Conservation (phyloP, 306 rosid species). For the Lathyrus oleraceus region DNA sequence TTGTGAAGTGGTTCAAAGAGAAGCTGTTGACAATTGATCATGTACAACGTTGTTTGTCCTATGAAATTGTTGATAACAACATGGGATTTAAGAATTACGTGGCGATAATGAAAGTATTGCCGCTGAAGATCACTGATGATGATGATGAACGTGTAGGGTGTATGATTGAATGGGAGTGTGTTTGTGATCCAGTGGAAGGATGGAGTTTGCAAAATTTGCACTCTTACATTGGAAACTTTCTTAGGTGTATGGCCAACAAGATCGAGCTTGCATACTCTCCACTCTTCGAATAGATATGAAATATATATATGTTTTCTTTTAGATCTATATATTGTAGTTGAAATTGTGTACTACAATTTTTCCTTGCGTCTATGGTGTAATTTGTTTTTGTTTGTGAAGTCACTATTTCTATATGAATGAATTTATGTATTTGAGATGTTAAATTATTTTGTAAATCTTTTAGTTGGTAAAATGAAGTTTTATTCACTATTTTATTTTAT, state of each 20-base stretch:
- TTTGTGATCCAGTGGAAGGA: conserved; percentile 54
- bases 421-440: too few relatives aligned
- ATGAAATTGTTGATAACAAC: conserved; percentile 50
- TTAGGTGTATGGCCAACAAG: conserved; percentile 19
- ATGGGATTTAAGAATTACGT: conserved; percentile 54
- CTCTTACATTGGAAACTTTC: conserved; percentile 29
- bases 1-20: conserved; percentile 53
- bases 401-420: too few relatives aligned
- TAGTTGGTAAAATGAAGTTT: too few relatives aligned
- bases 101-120: conserved; percentile 38
- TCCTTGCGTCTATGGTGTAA: too few relatives aligned
- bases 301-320: too few relatives aligned
- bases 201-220: conserved; percentile 42
- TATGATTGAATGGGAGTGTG: conserved; percentile 60
- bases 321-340: too few relatives aligned
- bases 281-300: background rate
- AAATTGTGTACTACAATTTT: too few relatives aligned
- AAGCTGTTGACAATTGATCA: conserved; percentile 53
- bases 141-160: conserved; percentile 32
- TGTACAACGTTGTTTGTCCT: conserved; percentile 43
- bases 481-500: too few relatives aligned
- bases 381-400: too few relatives aligned
- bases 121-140: conserved; percentile 2
- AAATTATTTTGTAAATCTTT: too few relatives aligned
- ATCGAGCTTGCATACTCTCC: background rate